These are phyloP conservation scores for Laguncularia racemosa DNA, from an alignment of 345 rosid genomes.

Conservation along the genomic window DNA sequence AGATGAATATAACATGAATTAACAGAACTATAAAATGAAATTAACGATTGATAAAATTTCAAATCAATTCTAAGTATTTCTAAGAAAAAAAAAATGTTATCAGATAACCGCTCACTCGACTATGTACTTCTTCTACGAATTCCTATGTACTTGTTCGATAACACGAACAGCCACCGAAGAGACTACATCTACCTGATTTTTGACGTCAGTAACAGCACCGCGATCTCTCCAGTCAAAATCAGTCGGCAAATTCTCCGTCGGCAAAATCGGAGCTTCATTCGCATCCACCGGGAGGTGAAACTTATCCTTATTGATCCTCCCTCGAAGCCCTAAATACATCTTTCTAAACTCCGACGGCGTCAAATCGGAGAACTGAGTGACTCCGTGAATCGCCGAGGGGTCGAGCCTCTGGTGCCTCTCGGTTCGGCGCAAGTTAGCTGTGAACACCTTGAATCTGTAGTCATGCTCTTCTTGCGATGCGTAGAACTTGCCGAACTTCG, in stretches of 20 bases:
- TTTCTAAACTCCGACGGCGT: constrained; percentile 60
- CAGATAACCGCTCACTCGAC: too few species aligned
- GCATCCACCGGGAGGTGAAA: constrained; percentile 76
- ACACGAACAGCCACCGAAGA: background rate
- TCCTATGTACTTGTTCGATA: too few species aligned
- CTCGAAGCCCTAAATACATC: constrained; percentile 49
- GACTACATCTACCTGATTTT: constrained; percentile 58
- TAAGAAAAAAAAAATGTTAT: too few species aligned
- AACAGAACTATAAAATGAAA: too few species aligned
- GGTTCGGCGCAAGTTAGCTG: constrained; percentile 63
- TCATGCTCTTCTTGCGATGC: constrained; percentile 74
- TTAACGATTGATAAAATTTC: too few species aligned
- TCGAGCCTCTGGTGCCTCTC: constrained; percentile 73
- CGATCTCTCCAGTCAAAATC: constrained; percentile 96
- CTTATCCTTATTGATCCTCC: constrained; percentile 10
- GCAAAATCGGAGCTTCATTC: constrained; percentile 71
- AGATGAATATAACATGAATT: too few species aligned
- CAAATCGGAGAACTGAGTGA: constrained; percentile 93
- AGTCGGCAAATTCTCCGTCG: constrained; percentile 62
- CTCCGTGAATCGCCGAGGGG: constrained; percentile 83
- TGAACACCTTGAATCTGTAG: constrained; percentile 50
- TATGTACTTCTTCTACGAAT: too few species aligned
- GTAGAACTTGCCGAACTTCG: constrained; percentile 55
- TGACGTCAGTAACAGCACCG: constrained; percentile 82
- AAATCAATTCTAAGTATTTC: background rate